Evolutionary conservation across 169 alveolate species (phyloP).

Genomic region (Plasmodium malariae): DNA sequence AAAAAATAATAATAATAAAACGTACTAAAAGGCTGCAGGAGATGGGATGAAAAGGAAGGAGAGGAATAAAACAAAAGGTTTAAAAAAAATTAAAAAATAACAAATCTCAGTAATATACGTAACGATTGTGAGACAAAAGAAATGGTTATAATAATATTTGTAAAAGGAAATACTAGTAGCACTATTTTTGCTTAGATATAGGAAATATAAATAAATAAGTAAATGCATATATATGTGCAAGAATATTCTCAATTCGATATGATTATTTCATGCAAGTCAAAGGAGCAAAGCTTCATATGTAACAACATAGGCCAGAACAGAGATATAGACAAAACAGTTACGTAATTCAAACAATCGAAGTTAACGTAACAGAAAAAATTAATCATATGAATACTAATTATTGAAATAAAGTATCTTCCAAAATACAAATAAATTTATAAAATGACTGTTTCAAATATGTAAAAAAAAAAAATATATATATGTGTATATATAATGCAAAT

Average conservation of each 20-base stretch:
- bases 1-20: too few species aligned
- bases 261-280: neutral
- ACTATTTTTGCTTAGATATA: neutral
- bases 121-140: too few species aligned
- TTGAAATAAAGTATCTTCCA: neutral
- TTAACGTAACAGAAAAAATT: neutral
- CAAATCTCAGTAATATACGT: neutral
- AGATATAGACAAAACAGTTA: neutral
- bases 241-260: neutral
- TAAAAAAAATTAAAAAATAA: neutral
- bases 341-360: neutral
- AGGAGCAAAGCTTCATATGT: neutral
- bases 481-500: slow-evolving; percentile 4
- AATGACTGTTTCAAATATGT: neutral
- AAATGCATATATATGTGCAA: neutral
- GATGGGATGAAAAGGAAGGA: neutral
- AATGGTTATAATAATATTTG: too few species aligned
- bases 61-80: neutral
- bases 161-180: neutral
- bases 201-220: neutral
- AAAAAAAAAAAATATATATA: neutral
- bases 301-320: neutral
- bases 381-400: slow-evolving; percentile 5
- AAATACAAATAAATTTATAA: slow-evolving; percentile 7
- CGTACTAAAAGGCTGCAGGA: neutral